A percentile compares a stretch with the other conserved stretches of the same genome.
Evolutionary conservation across 257 asterid species (phyloP).

Genomic region (Capsicum pubescens): DNA sequence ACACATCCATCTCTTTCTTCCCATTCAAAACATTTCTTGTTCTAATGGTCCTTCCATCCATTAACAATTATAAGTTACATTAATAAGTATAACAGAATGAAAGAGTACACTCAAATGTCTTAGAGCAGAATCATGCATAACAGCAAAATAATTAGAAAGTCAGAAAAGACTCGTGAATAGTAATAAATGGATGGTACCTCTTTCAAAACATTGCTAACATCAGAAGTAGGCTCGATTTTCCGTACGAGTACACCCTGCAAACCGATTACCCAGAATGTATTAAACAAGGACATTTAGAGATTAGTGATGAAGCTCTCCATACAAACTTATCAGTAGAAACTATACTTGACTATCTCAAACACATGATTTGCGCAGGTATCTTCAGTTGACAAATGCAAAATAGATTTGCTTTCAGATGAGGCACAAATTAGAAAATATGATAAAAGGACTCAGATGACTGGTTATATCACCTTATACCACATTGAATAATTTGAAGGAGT

Average conservation of each 20-base stretch:
- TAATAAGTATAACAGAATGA: constrained; percentile 22
- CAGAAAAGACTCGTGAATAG: neutral
- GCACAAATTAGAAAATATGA: constrained; percentile 9
- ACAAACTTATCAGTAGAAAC: constrained; percentile 1
- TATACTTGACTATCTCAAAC: neutral
- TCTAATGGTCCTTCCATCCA: neutral
- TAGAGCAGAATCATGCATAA: neutral
- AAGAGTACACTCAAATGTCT: neutral
- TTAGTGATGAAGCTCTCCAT: neutral
- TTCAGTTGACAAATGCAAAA: constrained; percentile 22
- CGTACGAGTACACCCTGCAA: constrained; percentile 85
- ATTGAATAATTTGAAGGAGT: constrained; percentile 8
- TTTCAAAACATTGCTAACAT: constrained; percentile 70
- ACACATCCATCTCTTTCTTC: constrained; percentile 3
- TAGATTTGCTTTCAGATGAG: constrained; percentile 1
- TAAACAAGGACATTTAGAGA: constrained; percentile 4
- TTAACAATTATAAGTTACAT: neutral
- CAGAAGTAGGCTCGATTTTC: constrained; percentile 81
- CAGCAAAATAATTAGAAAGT: constrained; percentile 6
- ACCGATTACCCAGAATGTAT: constrained; percentile 13
- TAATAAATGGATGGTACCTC: constrained; percentile 52
- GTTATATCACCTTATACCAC: neutral
- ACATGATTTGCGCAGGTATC: neutral
- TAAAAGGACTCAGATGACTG: neutral
- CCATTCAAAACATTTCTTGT: neutral